phyloP scores from a whole-genome alignment of 768 basidiomycete genomes.

The Auriscalpium orientale region DNA sequence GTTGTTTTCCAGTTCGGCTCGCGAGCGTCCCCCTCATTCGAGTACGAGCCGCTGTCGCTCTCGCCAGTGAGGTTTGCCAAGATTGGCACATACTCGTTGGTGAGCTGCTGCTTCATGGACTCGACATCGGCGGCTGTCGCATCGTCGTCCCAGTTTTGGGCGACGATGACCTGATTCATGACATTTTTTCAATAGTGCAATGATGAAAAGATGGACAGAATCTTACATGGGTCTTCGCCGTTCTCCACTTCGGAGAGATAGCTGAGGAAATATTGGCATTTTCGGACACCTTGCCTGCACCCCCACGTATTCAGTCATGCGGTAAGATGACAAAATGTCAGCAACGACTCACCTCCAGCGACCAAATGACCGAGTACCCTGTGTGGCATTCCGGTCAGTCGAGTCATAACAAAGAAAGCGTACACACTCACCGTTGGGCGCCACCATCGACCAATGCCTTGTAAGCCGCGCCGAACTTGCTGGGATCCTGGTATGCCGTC shows the following conservation, averaged over 20 bases:
- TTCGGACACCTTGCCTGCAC: slow-evolving; percentile 20
- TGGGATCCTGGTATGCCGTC: not conserved
- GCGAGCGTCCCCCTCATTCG: slow-evolving; percentile 12
- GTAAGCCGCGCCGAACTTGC: slow-evolving; percentile 5
- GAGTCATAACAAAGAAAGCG: no score
- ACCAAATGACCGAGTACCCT: not conserved
- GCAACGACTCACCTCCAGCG: slow-evolving; percentile 11
- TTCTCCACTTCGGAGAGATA: slow-evolving; percentile 29
- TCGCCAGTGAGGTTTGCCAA: slow-evolving; percentile 9
- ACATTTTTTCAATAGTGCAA: not conserved
- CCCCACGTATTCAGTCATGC: not conserved
- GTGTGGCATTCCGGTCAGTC: no score
- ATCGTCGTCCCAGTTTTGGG: not conserved
- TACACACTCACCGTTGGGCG: not conserved
- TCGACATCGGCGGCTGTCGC: not conserved
- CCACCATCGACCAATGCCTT: slow-evolving; percentile 2
- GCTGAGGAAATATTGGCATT: slow-evolving; percentile 27
- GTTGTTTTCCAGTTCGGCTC: slow-evolving; percentile 13
- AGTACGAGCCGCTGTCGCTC: slow-evolving; percentile 8
- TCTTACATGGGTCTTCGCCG: slow-evolving; percentile 30
- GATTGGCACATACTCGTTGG: slow-evolving; percentile 1
- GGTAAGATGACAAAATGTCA: no score
- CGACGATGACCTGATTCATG: not conserved
- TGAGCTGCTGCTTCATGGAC: not conserved
- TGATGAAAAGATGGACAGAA: not conserved